A percentile compares a stretch with the other conserved stretches of the same genome.
Evolutionary conservation across 2,329 filamentous ascomycete species (phyloP).

Genomic region (Arthrobotrys iridis): DNA sequence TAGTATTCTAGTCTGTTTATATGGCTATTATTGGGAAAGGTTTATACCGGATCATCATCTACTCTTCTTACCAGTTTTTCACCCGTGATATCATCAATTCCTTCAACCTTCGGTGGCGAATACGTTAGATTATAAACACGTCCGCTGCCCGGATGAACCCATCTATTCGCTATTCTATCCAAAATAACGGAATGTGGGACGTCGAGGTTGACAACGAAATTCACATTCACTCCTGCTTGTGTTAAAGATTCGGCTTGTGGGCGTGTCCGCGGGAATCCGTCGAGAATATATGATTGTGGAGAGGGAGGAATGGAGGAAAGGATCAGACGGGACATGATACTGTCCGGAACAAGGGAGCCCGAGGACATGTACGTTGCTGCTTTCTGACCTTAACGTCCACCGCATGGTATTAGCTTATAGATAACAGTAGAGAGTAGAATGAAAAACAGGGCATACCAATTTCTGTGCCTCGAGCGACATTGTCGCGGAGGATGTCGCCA

Average conservation of each 20-base stretch:
- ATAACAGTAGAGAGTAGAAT: not conserved
- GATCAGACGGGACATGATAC: slow-evolving; percentile 90
- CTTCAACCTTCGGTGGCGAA: slow-evolving; percentile 81
- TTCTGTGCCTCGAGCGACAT: slow-evolving; percentile 68
- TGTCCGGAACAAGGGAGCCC: slow-evolving; percentile 89
- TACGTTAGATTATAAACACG: slow-evolving; percentile 95
- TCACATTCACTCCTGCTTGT: slow-evolving; percentile 17
- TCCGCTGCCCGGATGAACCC: slow-evolving; percentile 91
- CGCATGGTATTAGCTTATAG: too few relatives aligned
- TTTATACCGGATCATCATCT: slow-evolving; percentile 74
- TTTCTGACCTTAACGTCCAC: slow-evolving; percentile 74
- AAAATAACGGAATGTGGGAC: slow-evolving; percentile 87
- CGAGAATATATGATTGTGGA: slow-evolving; percentile 87
- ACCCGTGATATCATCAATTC: slow-evolving; percentile 89
- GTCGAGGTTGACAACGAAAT: slow-evolving; percentile 62
- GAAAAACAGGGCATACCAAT: slow-evolving; percentile 43
- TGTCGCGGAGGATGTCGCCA: slow-evolving; percentile 87
- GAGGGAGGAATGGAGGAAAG: slow-evolving; percentile 66
- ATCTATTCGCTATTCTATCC: slow-evolving; percentile 87
- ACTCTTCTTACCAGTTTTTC: slow-evolving; percentile 82
- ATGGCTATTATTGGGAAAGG: not conserved
- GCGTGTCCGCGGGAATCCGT: slow-evolving; percentile 92
- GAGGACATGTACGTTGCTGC: slow-evolving; percentile 88
- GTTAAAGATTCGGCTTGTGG: slow-evolving; percentile 71
- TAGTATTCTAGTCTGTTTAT: not conserved